Percentiles rank a stretch among this genome's conserved stretches.
These are phyloP conservation scores for Cylindrodendrum hubeiense DNA, from an alignment of 2,329 filamentous ascomycete genomes.

Conservation along the genomic window DNA sequence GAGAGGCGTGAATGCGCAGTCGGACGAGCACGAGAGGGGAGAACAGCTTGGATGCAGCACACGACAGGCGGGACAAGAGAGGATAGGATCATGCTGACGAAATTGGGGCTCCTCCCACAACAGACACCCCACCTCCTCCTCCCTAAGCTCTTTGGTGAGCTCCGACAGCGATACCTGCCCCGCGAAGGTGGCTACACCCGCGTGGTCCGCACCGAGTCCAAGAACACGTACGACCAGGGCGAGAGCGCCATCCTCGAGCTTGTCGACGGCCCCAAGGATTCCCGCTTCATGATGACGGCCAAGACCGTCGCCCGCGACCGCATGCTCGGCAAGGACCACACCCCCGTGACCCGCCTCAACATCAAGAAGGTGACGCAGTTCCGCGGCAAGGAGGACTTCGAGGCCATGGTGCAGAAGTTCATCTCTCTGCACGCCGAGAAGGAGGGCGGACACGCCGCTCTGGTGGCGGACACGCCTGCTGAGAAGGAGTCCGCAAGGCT, in stretches of 20 bases:
- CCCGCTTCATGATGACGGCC: constrained; percentile 94
- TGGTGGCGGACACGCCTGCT: constrained; percentile 21
- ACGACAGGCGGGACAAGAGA: background rate
- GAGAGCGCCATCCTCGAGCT: constrained; percentile 92
- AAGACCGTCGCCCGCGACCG: constrained; percentile 79
- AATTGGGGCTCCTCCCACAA: background rate
- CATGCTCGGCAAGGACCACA: constrained; percentile 67
- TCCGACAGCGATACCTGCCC: constrained; percentile 81
- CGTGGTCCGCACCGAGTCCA: constrained; percentile 90
- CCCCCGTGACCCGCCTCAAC: constrained; percentile 81
- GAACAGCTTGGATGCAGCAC: background rate
- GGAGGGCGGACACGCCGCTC: constrained; percentile 25
- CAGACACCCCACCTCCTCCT: constrained; percentile 78
- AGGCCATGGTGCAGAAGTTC: constrained; percentile 68
- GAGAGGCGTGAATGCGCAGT: background rate
- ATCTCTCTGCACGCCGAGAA: constrained; percentile 43
- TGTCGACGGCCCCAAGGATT: constrained; percentile 93
- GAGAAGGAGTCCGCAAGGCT: constrained; percentile 37
- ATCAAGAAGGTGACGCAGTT: constrained; percentile 88
- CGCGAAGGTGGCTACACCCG: constrained; percentile 95
- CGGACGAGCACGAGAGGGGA: constrained; percentile 7
- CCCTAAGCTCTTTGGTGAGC: constrained; percentile 88
- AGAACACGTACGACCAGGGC: constrained; percentile 86
- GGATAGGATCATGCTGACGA: constrained; percentile 23
- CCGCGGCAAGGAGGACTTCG: constrained; percentile 75